A percentile compares a stretch with the other conserved stretches of the same genome.
These are phyloP conservation scores for Cladosporium phlei DNA, from an alignment of 2,329 filamentous ascomycete species.

Conservation along the genomic window DNA sequence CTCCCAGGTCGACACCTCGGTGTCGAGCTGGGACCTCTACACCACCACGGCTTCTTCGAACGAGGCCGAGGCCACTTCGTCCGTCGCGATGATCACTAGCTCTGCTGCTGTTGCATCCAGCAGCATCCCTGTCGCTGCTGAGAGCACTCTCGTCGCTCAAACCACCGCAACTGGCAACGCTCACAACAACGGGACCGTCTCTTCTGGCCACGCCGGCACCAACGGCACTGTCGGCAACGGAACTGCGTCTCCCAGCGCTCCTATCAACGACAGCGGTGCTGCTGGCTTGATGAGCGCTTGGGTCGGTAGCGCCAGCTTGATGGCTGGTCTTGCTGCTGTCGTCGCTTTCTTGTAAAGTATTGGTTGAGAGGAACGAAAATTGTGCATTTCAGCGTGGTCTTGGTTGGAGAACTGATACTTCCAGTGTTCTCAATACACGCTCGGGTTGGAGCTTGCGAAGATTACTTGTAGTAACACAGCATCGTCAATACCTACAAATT, in stretches of 20 bases:
- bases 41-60: slow-evolving; percentile 12
- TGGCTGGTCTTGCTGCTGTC: slow-evolving; percentile 16
- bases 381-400: too few relatives aligned
- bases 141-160: slow-evolving; percentile 10
- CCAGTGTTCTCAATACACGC: too few relatives aligned
- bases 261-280: slow-evolving; percentile 12
- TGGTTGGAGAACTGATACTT: too few relatives aligned
- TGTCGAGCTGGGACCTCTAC: slow-evolving; percentile 17
- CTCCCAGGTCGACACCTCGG: slow-evolving; percentile 10
- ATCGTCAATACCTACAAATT: too few relatives aligned
- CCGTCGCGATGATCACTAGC: slow-evolving; percentile 5
- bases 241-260: slow-evolving; percentile 7
- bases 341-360: slow-evolving; percentile 16
- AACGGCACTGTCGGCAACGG: slow-evolving; percentile 12
- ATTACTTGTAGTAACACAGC: too few relatives aligned
- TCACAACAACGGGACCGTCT: slow-evolving; percentile 13
- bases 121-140: background rate
- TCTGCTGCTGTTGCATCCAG: slow-evolving; percentile 6
- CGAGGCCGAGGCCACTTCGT: slow-evolving; percentile 3
- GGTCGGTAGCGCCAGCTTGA: slow-evolving; percentile 14
- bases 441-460: too few relatives aligned
- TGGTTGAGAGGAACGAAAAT: too few relatives aligned
- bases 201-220: background rate
- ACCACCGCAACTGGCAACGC: background rate
- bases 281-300: slow-evolving; percentile 10